Base-by-base conservation (phyloP, 106 monocot genomes). In the Amphibolis antarctica region DNA sequence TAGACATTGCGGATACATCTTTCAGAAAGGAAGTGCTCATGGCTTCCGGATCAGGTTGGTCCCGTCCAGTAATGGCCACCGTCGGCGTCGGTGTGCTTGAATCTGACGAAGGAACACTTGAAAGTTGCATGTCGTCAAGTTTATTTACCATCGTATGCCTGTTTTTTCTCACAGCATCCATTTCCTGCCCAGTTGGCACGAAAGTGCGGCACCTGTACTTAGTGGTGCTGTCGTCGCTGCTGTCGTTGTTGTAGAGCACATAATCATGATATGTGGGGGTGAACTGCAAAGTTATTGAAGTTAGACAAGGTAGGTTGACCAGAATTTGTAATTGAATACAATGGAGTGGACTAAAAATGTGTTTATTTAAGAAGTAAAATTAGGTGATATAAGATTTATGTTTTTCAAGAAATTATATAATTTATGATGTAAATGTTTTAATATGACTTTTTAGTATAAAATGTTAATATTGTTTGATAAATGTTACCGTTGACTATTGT, bases 221-320 rank as follows among this genome's bases (percentile, higher is more conserved):
- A 17, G 60, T 85, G 53, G 74, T 64, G 55, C 79, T 75, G n/a
- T 89, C 87, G 12, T 98, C 96, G 0, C 79, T 70, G 21, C 77
- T 84, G 18, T 45, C 22, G 18, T 68, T 84, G 65, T 83, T 86
- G 81, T 98, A 89, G 7, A 98, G 82, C 55, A 98, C 96, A 62
- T 98, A 98, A 29, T 98, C 90, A 68, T 98, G 90, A 62, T 98
- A 98, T 1, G 96, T 98, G 20, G 96, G 96, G 19, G 96, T 90
- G 79, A 98, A 98, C 96, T 98, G 87, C 48, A 67, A 60, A 14
- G 66, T 22, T 26, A 65, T 36, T 15, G 25, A 21, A 4, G 10
- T 45, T 63, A 26, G 65, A 42, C 53, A 57, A 13, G 26, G 48
- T 49, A 0, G 13, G 15, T 17, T 49, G n/a, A 13, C 48, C 17